A percentile compares a stretch with the other conserved stretches of the same genome.
Conservation (phyloP, 2,329 filamentous ascomycete species). For the Aspergillus hortae region DNA sequence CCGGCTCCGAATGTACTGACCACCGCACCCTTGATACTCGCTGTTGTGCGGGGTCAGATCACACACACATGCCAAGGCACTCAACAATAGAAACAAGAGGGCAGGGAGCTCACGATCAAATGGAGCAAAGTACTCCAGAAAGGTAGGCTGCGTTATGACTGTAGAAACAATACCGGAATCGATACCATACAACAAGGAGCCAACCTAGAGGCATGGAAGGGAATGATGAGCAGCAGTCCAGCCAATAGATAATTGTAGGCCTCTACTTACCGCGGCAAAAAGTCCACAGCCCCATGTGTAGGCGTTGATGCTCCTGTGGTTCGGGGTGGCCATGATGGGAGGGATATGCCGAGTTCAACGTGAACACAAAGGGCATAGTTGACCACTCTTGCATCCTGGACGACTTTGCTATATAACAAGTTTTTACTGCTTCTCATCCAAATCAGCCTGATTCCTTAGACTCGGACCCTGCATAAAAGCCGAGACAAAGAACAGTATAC, state of each 20-base stretch:
- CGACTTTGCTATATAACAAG: too few relatives aligned
- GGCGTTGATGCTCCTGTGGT: slow-evolving; percentile 1
- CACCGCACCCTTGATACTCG: slow-evolving; percentile 4
- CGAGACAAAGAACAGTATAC: background rate
- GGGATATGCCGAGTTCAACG: too few relatives aligned
- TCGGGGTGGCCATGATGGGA: background rate
- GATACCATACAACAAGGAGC: slow-evolving; percentile 7
- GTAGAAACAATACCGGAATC: slow-evolving; percentile 8
- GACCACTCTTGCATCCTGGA: too few relatives aligned
- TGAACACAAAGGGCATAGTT: too few relatives aligned
- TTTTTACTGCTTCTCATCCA: too few relatives aligned
- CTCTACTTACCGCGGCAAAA: slow-evolving; percentile 3
- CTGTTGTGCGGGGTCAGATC: slow-evolving; percentile 1
- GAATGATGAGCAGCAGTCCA: background rate
- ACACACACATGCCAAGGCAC: background rate
- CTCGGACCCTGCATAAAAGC: too few relatives aligned
- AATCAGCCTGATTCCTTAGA: too few relatives aligned
- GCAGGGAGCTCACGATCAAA: slow-evolving; percentile 3
- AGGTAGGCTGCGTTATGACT: slow-evolving; percentile 4
- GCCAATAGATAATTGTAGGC: background rate
- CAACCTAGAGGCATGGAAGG: background rate
- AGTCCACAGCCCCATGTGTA: slow-evolving; percentile 8
- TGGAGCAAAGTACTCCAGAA: slow-evolving; percentile 5
- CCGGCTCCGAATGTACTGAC: slow-evolving; percentile 7
- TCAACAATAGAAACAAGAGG: background rate